A percentile compares a stretch with the other conserved stretches of the same genome.
phyloP scores from a whole-genome alignment of 768 basidiomycete genomes.

The Dacryopinax primogenitus region DNA sequence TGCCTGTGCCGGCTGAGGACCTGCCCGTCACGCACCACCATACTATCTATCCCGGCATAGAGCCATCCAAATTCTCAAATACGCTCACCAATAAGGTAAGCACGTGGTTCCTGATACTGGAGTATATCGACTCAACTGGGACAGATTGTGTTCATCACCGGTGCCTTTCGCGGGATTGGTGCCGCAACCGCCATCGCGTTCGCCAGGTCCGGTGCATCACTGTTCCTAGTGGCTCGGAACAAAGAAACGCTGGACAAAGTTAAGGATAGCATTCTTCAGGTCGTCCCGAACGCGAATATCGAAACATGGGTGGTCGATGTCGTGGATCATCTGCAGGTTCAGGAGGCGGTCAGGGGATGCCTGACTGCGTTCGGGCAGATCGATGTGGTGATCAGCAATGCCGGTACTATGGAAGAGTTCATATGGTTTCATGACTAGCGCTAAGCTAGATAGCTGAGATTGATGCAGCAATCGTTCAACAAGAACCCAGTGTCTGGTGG shows the following conservation, averaged over 20 bases:
- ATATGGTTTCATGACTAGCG: no score
- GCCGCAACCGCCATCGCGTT: conserved; percentile 20
- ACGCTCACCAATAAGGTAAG: neutral
- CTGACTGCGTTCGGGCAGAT: conserved; percentile 22
- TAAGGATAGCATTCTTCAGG: conserved; percentile 19
- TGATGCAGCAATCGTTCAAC: conserved; percentile 2
- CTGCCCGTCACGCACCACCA: neutral
- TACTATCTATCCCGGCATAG: conserved; percentile 20
- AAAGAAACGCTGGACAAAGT: conserved; percentile 16
- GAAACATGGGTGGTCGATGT: conserved; percentile 19
- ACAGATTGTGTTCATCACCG: conserved; percentile 24
- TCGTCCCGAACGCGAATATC: conserved; percentile 16
- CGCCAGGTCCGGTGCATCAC: conserved; percentile 23
- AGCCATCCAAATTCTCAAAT: neutral
- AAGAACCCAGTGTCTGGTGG: conserved; percentile 22
- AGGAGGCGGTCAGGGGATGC: conserved; percentile 20
- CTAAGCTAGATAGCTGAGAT: no score
- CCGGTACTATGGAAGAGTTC: conserved; percentile 14
- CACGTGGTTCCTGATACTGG: neutral
- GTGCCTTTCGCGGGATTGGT: conserved; percentile 25
- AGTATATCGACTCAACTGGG: conserved; percentile 15
- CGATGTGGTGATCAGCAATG: conserved; percentile 24
- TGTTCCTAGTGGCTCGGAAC: conserved; percentile 23
- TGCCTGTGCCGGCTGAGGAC: conserved; percentile 4
- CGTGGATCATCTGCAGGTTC: conserved; percentile 17